Percentiles rank a stretch among this genome's conserved stretches.
Conservation (phyloP, 176 grass and related monocot species). For the Canna indica region DNA sequence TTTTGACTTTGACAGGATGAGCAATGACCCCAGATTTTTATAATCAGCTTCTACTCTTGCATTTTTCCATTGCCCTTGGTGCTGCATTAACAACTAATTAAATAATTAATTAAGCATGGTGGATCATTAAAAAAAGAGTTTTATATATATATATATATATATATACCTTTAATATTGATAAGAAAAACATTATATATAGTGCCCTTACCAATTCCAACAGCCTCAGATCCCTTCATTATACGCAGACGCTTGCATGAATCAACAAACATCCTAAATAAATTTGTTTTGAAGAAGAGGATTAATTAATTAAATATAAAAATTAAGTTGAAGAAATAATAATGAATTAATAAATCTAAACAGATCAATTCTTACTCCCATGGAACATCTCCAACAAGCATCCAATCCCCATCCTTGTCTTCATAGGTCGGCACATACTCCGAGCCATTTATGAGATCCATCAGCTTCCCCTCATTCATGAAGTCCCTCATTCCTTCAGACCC, state of each 20-base stretch:
- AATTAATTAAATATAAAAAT: background rate
- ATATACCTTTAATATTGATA: background rate
- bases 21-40: no score
- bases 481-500: background rate
- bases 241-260: constrained; percentile 21
- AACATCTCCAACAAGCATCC: constrained; percentile 22
- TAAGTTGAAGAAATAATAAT: no score
- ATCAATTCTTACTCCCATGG: constrained; percentile 17
- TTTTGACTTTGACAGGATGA: background rate
- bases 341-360: no score
- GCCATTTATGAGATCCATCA: constrained; percentile 15
- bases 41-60: constrained; percentile 1
- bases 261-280: constrained; percentile 13
- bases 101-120: background rate
- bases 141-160: background rate
- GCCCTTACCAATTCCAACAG: constrained; percentile 14
- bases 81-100: background rate
- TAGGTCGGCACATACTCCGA: constrained; percentile 17
- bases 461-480: constrained; percentile 4
- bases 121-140: background rate
- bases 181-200: background rate
- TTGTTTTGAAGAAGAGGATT: background rate
- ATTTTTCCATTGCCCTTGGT: constrained; percentile 8
- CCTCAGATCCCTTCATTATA: constrained; percentile 23
- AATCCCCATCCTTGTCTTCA: constrained; percentile 22